Evolutionary conservation across 768 basidiomycete species (phyloP).

Genomic region (Crucibulum laeve): DNA sequence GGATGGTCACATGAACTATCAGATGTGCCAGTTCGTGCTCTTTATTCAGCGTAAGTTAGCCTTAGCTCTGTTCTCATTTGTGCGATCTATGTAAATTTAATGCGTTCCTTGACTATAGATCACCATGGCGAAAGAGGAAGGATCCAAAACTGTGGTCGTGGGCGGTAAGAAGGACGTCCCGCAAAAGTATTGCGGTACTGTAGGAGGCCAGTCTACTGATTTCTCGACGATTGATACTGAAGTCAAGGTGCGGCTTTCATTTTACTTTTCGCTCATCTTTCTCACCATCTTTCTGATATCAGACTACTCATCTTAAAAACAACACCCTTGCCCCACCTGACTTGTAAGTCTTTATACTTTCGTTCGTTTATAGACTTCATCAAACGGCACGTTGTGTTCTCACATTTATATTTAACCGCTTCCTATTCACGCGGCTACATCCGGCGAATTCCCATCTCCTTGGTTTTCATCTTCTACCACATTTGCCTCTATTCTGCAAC

Average conservation of each 20-base stretch:
- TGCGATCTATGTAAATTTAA: not conserved
- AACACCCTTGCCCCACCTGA: slow-evolving; percentile 58
- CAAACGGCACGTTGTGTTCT: not conserved
- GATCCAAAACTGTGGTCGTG: slow-evolving; percentile 49
- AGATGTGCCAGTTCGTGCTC: slow-evolving; percentile 50
- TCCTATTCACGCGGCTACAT: not conserved
- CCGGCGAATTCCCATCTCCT: not conserved
- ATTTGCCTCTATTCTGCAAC: not conserved
- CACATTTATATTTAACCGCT: not conserved
- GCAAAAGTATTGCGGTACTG: slow-evolving; percentile 60
- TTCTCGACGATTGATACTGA: slow-evolving; percentile 59
- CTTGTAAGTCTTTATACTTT: slow-evolving; percentile 34
- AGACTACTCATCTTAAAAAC: slow-evolving; percentile 52
- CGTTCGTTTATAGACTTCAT: not conserved
- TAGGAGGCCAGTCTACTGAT: slow-evolving; percentile 60
- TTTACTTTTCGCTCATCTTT: not conserved
- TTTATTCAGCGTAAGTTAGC: slow-evolving; percentile 36
- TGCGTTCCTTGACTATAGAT: slow-evolving; percentile 26
- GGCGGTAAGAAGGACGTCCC: slow-evolving; percentile 45
- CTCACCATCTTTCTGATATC: not conserved
- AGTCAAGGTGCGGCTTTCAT: slow-evolving; percentile 36
- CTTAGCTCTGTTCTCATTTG: slow-evolving; percentile 8
- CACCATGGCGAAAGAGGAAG: slow-evolving; percentile 57
- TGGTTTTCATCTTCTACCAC: not conserved
- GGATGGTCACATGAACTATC: slow-evolving; percentile 1